Base-by-base conservation (phyloP, 225 moss, liverwort and hornwort genomes). In the Straminergon stramineum region DNA sequence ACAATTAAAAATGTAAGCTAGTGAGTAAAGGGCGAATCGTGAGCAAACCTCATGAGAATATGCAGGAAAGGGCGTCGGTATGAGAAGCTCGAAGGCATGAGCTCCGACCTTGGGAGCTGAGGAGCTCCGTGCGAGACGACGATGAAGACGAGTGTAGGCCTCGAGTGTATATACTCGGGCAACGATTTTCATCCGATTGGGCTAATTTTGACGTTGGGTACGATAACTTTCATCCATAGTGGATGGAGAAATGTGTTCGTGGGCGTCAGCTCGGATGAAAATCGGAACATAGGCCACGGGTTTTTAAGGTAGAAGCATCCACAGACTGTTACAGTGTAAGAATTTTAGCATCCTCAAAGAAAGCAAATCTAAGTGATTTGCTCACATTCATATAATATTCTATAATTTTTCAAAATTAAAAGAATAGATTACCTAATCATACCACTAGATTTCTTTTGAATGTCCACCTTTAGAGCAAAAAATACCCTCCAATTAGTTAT, bases 31-130 rank as follows among this genome's bases (percentile, higher is more conserved):
- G 62, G 81, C 55, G 2, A 41, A 65, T 23, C n/a, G 55, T 63
- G 23, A 82, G 90, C 86, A 41, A 90, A 90, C 81, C 81, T 86
- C 90, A 90, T 90, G 64, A 74, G 64, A 86, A 55, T 55, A 43
- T 86, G 86, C 81, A 90, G 86, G 55, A 27, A 64, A 81, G 55
- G 43, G 75, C 45, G 63, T 63, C 81, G 63, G 45, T 35, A 30
- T 43, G 56, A 81, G 64, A 81, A 81, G 81, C 90, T 86, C 74
- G 86, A 37, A 63, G 74, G 18, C 26, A 62, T 52, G 86, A 86
- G 86, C 86, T 90, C 86, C 86, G 74, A 81, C 74, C 31, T 34
- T 23, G 31, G 8, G 43, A 41, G 77, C 35, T 23, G 32, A 32
- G 53, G 76, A 76, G 68, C 57, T 34, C 80, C 57, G 67, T 7